Conservation (phyloP, 768 basidiomycete genomes). For the Rhizopogon vesiculosus region DNA sequence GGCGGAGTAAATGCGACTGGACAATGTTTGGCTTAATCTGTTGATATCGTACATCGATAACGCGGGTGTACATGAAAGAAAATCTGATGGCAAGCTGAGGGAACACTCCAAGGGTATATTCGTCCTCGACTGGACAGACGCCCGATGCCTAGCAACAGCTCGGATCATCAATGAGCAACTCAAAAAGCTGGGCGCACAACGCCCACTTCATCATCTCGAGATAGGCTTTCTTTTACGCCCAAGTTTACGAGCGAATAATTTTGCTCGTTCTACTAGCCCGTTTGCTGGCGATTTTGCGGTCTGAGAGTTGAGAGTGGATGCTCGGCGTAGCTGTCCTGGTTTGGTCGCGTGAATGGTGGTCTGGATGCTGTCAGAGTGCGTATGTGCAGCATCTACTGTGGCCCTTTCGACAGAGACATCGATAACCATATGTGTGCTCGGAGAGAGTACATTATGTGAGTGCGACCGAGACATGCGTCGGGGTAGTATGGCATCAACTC, state of each 20-base stretch:
- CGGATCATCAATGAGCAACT: constrained; percentile 3
- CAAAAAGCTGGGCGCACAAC: not conserved
- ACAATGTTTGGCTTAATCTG: constrained; percentile 16
- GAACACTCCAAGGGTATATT: not conserved
- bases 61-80: constrained; percentile 17
- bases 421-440: constrained; percentile 32
- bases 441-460: constrained; percentile 32
- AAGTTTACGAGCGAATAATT: constrained; percentile 38
- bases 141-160: constrained; percentile 23
- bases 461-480: constrained; percentile 39
- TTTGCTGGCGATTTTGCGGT: constrained; percentile 14
- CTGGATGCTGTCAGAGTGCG: not conserved
- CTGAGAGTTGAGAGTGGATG: constrained; percentile 29
- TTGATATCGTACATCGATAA: constrained; percentile 12
- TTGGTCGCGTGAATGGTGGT: constrained; percentile 18
- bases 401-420: constrained; percentile 47
- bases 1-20: not conserved
- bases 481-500: constrained; percentile 39
- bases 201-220: constrained; percentile 8
- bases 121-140: constrained; percentile 12
- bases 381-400: constrained; percentile 15
- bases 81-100: constrained; percentile 8
- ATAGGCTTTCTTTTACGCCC: constrained; percentile 32
- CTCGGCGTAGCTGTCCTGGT: constrained; percentile 27
- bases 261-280: constrained; percentile 33